Conservation (phyloP, 495 filamentous ascomycete species). For the Annulohypoxylon moriforme region DNA sequence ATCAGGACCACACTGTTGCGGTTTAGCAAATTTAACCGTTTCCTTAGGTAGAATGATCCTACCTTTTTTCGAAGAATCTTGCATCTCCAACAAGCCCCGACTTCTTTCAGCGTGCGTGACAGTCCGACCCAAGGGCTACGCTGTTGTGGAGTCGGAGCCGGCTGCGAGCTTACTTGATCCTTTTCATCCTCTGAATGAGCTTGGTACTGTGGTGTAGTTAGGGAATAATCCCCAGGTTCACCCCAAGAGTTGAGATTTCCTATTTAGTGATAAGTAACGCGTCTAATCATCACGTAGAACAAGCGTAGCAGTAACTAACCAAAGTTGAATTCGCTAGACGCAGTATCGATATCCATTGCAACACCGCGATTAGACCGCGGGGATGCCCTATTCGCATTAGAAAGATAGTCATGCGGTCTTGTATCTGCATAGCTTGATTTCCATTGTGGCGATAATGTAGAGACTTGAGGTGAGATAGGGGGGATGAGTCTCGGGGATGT, state of each 20-base stretch:
- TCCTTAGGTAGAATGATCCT: not conserved
- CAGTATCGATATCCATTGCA: constrained; percentile 23
- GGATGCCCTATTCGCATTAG: not conserved
- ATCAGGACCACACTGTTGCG: constrained; percentile 22
- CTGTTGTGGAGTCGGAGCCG: not conserved
- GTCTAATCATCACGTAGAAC: not conserved
- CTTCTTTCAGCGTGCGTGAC: constrained; percentile 39
- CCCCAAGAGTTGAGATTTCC: constrained; percentile 10
- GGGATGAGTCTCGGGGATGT: not conserved
- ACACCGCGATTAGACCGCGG: not conserved
- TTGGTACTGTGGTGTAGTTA: not conserved
- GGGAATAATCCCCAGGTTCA: constrained; percentile 2
- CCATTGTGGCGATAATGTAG: constrained; percentile 7
- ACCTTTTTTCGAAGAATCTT: constrained; percentile 47
- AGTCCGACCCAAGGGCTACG: constrained; percentile 23
- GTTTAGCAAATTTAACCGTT: not conserved
- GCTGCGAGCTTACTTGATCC: constrained; percentile 5
- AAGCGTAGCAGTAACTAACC: not conserved
- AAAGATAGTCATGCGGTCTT: not conserved
- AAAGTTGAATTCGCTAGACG: constrained; percentile 14
- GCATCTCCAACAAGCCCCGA: constrained; percentile 46
- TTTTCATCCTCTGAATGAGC: constrained; percentile 28
- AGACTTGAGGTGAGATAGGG: not conserved
- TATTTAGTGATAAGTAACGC: constrained; percentile 13
- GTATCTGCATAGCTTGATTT: not conserved